phyloP scores from a whole-genome alignment of 73 alveolate genomes.

The Chromera velia region DNA sequence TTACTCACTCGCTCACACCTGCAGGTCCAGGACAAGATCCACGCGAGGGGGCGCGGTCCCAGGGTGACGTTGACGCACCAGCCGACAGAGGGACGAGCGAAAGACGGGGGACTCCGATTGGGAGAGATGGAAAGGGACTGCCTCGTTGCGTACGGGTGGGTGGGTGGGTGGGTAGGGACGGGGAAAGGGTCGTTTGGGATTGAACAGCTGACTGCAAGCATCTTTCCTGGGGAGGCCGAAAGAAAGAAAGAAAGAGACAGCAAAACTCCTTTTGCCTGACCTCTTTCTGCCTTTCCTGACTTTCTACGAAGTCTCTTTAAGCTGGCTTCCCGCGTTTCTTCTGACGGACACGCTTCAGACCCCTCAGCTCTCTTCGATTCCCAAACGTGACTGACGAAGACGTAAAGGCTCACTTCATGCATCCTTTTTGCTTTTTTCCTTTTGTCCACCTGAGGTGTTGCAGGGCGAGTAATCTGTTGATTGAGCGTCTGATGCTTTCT shows the following conservation, averaged over 20 bases:
- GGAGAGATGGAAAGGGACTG: constrained; percentile 99
- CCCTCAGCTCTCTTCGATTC: too few species aligned
- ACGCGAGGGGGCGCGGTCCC: constrained; percentile 97
- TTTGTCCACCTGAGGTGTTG: neutral
- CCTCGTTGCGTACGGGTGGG: constrained; percentile 87
- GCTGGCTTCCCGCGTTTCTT: too few species aligned
- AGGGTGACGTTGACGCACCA: constrained; percentile 83
- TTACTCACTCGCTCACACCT: too few species aligned
- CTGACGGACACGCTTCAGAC: too few species aligned
- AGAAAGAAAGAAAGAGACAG: neutral
- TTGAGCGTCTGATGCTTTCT: constrained; percentile 90
- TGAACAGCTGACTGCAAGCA: too few species aligned
- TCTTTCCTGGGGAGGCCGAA: too few species aligned
- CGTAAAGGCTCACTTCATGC: too few species aligned
- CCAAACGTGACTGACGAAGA: too few species aligned
- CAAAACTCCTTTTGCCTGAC: neutral
- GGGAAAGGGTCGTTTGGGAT: too few species aligned
- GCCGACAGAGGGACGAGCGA: constrained; percentile 92
- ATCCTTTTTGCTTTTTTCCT: neutral
- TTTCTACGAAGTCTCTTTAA: too few species aligned
- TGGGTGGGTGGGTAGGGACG: too few species aligned
- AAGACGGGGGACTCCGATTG: constrained; percentile 53
- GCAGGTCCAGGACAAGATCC: constrained; percentile 83
- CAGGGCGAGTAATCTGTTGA: constrained; percentile 75
- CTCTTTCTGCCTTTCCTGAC: neutral